Conservation (phyloP, 139 green algal species). For the Chlorella sp. region DNA sequence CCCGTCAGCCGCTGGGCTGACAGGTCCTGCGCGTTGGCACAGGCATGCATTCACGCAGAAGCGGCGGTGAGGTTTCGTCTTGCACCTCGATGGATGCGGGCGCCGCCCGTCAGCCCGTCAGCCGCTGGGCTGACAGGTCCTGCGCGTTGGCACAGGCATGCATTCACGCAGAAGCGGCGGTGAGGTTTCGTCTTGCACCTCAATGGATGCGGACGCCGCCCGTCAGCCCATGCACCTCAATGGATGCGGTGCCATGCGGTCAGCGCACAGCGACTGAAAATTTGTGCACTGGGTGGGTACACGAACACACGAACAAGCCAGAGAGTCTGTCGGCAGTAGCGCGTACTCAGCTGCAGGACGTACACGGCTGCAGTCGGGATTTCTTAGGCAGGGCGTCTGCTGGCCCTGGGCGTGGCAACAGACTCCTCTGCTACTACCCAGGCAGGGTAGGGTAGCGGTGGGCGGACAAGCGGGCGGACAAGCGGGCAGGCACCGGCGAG, state of each 20-base stretch:
- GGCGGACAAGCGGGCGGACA: too few species aligned
- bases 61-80: background rate
- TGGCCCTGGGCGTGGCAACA: background rate
- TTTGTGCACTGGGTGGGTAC: too few species aligned
- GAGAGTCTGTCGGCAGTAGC: background rate
- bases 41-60: background rate
- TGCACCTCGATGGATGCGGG: constrained; percentile 78
- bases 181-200: background rate
- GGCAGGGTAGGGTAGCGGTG: too few species aligned
- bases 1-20: constrained; percentile 57
- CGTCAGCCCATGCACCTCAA: background rate
- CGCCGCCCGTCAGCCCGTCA: constrained; percentile 82
- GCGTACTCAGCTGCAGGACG: background rate
- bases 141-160: background rate
- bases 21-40: constrained; percentile 33
- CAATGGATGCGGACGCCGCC: too few species aligned
- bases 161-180: background rate
- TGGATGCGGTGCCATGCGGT: background rate
- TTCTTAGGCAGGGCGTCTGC: background rate
- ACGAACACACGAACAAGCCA: too few species aligned
- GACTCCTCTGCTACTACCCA: background rate
- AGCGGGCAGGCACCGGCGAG: too few species aligned
- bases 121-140: constrained; percentile 58
- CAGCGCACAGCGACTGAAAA: too few species aligned
- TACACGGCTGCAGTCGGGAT: background rate